phyloP scores from a whole-genome alignment of 1,139 yeast species.

The Geotrichum citri-aurantii region DNA sequence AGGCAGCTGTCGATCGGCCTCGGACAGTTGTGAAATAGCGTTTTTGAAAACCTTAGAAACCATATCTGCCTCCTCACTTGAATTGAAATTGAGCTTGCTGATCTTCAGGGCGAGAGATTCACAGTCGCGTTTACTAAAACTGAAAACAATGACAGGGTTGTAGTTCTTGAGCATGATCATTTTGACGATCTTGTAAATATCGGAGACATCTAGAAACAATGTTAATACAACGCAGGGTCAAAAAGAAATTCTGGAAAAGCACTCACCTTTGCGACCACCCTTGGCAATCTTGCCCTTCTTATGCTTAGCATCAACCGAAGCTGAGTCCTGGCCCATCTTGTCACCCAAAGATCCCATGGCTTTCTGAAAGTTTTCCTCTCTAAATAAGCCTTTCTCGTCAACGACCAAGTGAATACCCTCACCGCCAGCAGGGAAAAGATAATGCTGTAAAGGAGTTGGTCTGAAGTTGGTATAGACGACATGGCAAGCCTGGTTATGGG shows the following conservation, averaged over 20 bases:
- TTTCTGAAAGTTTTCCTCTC: slow-evolving; percentile 96
- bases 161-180: slow-evolving; percentile 96
- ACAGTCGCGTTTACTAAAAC: slow-evolving; percentile 94
- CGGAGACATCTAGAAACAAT: slow-evolving; percentile 39
- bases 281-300: slow-evolving; percentile 46
- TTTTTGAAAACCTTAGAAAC: slow-evolving; percentile 81
- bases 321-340: slow-evolving; percentile 48
- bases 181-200: slow-evolving; percentile 92
- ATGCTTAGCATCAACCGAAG: slow-evolving; percentile 52
- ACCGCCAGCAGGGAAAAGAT: slow-evolving; percentile 93
- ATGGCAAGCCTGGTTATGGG: slow-evolving; percentile 94
- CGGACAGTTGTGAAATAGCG: slow-evolving; percentile 82
- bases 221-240: slow-evolving; percentile 53
- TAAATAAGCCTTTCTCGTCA: slow-evolving; percentile 91
- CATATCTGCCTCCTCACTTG: slow-evolving; percentile 86
- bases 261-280: slow-evolving; percentile 40
- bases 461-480: slow-evolving; percentile 98
- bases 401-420: slow-evolving; percentile 96
- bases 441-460: slow-evolving; percentile 97
- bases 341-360: slow-evolving; percentile 81
- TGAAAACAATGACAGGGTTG: slow-evolving; percentile 96
- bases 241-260: not conserved
- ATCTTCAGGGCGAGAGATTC: slow-evolving; percentile 88
- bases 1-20: slow-evolving; percentile 84
- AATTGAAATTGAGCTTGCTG: slow-evolving; percentile 90